These are phyloP conservation scores for Ophiostoma ulmi DNA, from an alignment of 2,329 filamentous ascomycete genomes.

Conservation along the genomic window DNA sequence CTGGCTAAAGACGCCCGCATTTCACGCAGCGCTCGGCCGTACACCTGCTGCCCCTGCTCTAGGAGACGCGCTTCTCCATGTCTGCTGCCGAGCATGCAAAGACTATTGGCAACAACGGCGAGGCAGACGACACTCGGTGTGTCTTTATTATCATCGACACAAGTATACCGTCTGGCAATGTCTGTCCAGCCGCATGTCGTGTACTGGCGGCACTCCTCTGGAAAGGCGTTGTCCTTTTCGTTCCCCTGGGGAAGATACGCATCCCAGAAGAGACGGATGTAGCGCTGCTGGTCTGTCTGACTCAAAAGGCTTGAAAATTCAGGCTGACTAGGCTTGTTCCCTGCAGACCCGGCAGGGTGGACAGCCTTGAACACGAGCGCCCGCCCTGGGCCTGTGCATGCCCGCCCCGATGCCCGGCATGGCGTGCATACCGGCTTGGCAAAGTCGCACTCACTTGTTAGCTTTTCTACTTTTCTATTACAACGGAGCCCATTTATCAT, in stretches of 20 bases:
- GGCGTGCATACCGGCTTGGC: constrained; percentile 15
- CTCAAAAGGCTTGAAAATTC: not conserved
- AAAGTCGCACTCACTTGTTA: constrained; percentile 17
- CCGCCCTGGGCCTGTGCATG: constrained; percentile 7
- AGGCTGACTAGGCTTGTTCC: not conserved
- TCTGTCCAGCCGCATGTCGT: constrained; percentile 8
- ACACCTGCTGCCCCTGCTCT: not conserved
- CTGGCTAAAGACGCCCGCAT: not conserved
- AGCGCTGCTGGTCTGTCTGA: not conserved
- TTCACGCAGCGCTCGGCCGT: not conserved
- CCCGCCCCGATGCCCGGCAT: not conserved
- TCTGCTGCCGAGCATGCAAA: not conserved
- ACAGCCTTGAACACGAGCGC: constrained; percentile 10
- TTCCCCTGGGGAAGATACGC: not conserved
- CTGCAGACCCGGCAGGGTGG: not conserved
- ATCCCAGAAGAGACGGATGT: not conserved
- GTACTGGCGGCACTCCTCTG: not conserved
- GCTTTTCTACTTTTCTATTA: not conserved
- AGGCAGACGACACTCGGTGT: not conserved
- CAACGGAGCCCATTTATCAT: too few species aligned
- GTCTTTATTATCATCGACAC: not conserved
- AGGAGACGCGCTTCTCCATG: not conserved
- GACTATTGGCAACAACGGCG: not conserved
- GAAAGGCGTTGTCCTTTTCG: not conserved
- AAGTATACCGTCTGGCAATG: not conserved